Base-by-base conservation (phyloP, 768 basidiomycete genomes). In the Auricularia heimuer region DNA sequence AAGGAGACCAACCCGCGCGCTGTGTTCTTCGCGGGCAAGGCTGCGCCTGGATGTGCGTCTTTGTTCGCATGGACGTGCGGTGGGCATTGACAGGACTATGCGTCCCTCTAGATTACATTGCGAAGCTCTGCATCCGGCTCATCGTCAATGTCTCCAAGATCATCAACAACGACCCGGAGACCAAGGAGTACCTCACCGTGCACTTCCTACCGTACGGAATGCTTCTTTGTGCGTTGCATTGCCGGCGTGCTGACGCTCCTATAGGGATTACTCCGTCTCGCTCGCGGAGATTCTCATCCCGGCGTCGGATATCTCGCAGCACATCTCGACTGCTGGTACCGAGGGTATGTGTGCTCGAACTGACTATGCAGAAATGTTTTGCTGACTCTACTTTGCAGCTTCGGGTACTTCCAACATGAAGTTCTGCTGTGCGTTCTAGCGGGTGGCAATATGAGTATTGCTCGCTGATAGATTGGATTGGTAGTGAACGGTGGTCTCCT, bases 11-110 rank as follows among this genome's bases (percentile, higher is more conserved):
- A 83, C 69, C 89, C 86, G n/a, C 84, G 86, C 63, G 94, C 93
- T 21, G 89, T 93, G n/a, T 90, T 99, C 81, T 98, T 99, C 68
- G 96, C 93, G 37, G 96, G 97, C 68, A 98, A 98, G 75, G 94
- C 96, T 63, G 96, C 96, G 0, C 96, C 96, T 45, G 95, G 87
- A 65, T 93, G 88, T 89, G 72, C 72, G 87, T 65, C 12, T 7
- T 42, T 12, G 12, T 12, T 3, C 60, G 44, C 56, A 29, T 65
- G n/a, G 16, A 56, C 18, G 12, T 33, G 47, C 16, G 64, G 8
- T 70, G 78, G 6, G 21, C 34, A 14, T 18, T 8, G 21, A 2
- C 54, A 2, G n/a, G 10, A 34, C 7, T 0, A 33, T 14, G 7
- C 11, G 11, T 18, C 61, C 3, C 54, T 16, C 45, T 58, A 90